These are phyloP conservation scores for Xylaria sp. DNA, from an alignment of 2,329 filamentous ascomycete species.

Conservation along the genomic window DNA sequence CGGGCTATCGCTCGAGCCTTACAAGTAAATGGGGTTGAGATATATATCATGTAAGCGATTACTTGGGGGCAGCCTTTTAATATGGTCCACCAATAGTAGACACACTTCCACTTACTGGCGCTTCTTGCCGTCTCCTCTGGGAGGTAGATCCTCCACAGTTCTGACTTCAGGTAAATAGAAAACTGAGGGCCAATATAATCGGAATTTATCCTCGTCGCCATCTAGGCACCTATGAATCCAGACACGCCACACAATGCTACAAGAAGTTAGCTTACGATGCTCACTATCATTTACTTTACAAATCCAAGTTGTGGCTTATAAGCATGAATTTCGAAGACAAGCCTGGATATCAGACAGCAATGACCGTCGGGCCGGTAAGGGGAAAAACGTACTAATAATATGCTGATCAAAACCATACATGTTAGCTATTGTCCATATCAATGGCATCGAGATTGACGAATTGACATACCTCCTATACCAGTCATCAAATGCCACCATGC, in stretches of 20 bases:
- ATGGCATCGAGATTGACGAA: background rate
- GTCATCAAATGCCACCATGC: slow-evolving; percentile 82
- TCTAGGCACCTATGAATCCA: slow-evolving; percentile 84
- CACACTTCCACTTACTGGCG: slow-evolving; percentile 24
- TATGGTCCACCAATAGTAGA: background rate
- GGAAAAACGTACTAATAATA: slow-evolving; percentile 70
- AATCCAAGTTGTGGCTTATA: background rate
- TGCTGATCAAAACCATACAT: slow-evolving; percentile 54
- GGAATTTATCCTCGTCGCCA: slow-evolving; percentile 76
- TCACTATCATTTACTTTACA: background rate
- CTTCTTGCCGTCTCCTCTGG: slow-evolving; percentile 45
- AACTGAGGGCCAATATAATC: slow-evolving; percentile 74
- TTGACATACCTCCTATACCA: slow-evolving; percentile 66
- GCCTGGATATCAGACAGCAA: background rate
- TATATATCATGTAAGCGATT: no score
- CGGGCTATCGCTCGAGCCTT: background rate
- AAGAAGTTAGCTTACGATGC: slow-evolving; percentile 19
- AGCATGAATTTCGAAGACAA: background rate
- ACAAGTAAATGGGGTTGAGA: no score
- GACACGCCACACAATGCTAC: slow-evolving; percentile 78
- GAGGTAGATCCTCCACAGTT: slow-evolving; percentile 43
- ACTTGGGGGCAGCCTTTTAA: background rate
- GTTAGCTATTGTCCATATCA: slow-evolving; percentile 32
- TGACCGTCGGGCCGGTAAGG: background rate
- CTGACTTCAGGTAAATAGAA: slow-evolving; percentile 64